These are phyloP conservation scores for Diaporthe eres DNA, from an alignment of 2,329 filamentous ascomycete genomes.

Conservation along the genomic window DNA sequence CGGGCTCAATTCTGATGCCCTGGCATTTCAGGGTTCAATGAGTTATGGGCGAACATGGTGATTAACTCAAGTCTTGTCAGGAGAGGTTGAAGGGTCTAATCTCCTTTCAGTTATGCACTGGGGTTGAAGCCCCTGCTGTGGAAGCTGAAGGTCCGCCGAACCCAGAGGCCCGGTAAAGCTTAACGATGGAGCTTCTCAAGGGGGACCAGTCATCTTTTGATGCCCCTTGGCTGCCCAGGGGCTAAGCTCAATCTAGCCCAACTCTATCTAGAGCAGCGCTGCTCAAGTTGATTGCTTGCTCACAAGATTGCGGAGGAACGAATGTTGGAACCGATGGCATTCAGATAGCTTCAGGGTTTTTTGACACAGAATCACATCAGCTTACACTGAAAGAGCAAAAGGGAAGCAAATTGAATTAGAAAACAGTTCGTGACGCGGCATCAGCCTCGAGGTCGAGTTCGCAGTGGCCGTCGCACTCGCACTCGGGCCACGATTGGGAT, in stretches of 20 bases:
- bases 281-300: background rate
- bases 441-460: too few species aligned
- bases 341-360: background rate
- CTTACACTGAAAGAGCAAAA: too few species aligned
- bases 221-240: background rate
- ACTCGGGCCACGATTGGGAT: background rate
- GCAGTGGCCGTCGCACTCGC: background rate
- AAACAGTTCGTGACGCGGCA: too few species aligned
- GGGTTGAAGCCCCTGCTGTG: background rate
- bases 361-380: too few species aligned
- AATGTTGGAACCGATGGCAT: background rate
- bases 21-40: background rate
- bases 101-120: slow-evolving; percentile 9
- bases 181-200: background rate
- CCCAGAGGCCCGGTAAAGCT: slow-evolving; percentile 23
- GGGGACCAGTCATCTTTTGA: background rate
- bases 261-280: background rate
- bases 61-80: background rate
- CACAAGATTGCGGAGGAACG: background rate
- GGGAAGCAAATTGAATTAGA: too few species aligned
- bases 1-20: background rate
- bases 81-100: background rate
- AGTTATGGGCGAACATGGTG: background rate
- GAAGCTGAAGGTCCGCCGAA: background rate
- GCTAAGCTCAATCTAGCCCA: background rate